Base-by-base conservation (phyloP, 2,329 filamentous ascomycete species). In the Colletotrichum plurivorum region DNA sequence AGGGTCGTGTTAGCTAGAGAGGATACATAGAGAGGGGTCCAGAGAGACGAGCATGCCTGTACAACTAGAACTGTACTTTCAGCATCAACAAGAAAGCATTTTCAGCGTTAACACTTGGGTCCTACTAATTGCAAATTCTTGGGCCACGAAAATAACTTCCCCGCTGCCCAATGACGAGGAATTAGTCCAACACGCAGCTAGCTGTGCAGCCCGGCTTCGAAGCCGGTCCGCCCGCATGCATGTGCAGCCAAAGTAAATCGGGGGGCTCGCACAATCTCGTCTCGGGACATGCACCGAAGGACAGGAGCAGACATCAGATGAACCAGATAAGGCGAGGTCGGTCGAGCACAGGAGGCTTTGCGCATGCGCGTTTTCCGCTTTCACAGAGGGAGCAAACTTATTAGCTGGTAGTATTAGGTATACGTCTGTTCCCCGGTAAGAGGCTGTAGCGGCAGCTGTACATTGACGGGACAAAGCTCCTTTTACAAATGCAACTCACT, bases 221-320 rank as follows among this genome's bases (percentile, higher is more conserved):
- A 62, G 36, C 59, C 49, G 49, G 51, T 36, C 41, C 20, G 41
- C 39, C 59, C 25, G 46, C 22, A 20, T 15, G 39, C n/a, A 54
- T 48, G 49, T 20, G 36, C 18, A 16, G 36, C 8, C 39, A 36
- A 62, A 54, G 59, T 54, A 45, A 31, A 62, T 62, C 59, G 59
- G 51, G n/a, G 22, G 22, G 22, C 22, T 25, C 31, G 46, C 46
- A 10, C 31, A 49, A 46, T 62, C 25, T 31, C 49, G 41, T 46
- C 39, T 16, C 31, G 36, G 45, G 59, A 62, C 49, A 62, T 54
- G 59, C 39, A 53, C 36, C 58, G 48, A 61, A 53, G 59, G 51
- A 54, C 22, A 25, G 54, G 36, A 36, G 54, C 49, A 31, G 39
- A 48, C 15, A 54, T 54, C 31, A 36, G 59, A 62, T 25, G 59